Evolutionary conservation across 2,329 filamentous ascomycete species (phyloP), one percentile per base, ranked within the genome.

Genomic region (Pseudogymnoascus sp.): DNA sequence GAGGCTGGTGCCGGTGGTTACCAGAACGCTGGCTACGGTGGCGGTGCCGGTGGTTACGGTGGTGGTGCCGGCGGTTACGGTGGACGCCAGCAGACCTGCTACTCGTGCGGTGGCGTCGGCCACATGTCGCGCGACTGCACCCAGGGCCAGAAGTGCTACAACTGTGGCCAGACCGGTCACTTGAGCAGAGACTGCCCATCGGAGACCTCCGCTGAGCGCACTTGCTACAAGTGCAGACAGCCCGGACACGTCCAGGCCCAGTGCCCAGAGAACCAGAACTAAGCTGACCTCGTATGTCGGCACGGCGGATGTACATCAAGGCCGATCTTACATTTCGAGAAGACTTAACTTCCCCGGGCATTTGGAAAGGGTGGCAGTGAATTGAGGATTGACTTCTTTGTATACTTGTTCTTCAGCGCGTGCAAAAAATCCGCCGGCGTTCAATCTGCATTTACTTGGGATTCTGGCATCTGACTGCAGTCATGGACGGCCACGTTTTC

Each of bases 91-190:
- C 76, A 93, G 82, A 97, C 92, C 71, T 97, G 94, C 88, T 99
- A 97, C 84, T 96, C 92, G 50, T 97, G 94, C 80, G 94, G 94
- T 71, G 94, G 94, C 69, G 92, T 91, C 75, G 93, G 93, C 73
- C 94, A 99, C 82, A 93, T 96, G 89, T 92, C 90, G 75, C 89
- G 92, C 70, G 94, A 97, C 80, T 99, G 94, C 80, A 95, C 93
- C 72, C 95, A 97, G 78, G 94, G 94, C 73, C 93, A 95, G 83
- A 97, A 97, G 84, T 99, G 94, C 88, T 99, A 97, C 87, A 97
- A 97, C 86, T 97, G 94, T 71, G 85, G 85, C 71, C 92, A 97
- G 82, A 89, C 93, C 71, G 93, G 94, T 67, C 93, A 97, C 79
- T 86, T 97, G 77, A 95, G 90, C 69, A 90, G 93, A 69, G 94